Evolutionary conservation across 495 filamentous ascomycete genomes (phyloP).

Genomic region (Chaetomium tenue): DNA sequence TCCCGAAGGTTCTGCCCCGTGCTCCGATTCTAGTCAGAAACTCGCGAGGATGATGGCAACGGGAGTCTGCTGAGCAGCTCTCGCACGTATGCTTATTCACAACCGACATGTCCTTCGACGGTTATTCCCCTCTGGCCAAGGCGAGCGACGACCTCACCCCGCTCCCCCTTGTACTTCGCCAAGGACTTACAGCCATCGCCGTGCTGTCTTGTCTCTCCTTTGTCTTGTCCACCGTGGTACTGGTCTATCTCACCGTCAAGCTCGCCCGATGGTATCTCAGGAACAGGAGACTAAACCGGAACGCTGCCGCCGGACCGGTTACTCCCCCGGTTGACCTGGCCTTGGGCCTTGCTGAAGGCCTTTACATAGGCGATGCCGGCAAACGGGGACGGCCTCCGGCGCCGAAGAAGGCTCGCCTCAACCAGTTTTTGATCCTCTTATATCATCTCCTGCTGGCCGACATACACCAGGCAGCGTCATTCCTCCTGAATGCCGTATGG

Average conservation of each 20-base stretch:
- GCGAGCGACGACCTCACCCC: slow-evolving; percentile 36
- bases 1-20: not conserved
- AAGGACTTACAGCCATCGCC: slow-evolving; percentile 51
- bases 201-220: slow-evolving; percentile 56
- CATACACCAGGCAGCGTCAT: slow-evolving; percentile 66
- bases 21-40: not conserved
- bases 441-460: slow-evolving; percentile 74
- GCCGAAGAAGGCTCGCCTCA: slow-evolving; percentile 38
- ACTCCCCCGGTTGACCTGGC: slow-evolving; percentile 24
- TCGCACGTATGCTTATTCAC: not conserved
- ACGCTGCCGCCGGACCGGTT: not conserved
- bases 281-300: slow-evolving; percentile 16
- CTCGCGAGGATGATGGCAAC: not conserved
- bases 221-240: slow-evolving; percentile 48
- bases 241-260: slow-evolving; percentile 53
- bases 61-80: slow-evolving; percentile 15
- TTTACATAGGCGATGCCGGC: slow-evolving; percentile 15
- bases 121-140: not conserved
- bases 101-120: slow-evolving; percentile 8
- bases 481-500: slow-evolving; percentile 65
- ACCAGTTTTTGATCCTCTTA: slow-evolving; percentile 72
- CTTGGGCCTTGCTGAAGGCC: slow-evolving; percentile 28
- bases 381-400: not conserved
- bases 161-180: slow-evolving; percentile 46
- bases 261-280: slow-evolving; percentile 51